Conservation (phyloP, 441 rosid genomes). For the Bocquillonia castaneifolia region DNA sequence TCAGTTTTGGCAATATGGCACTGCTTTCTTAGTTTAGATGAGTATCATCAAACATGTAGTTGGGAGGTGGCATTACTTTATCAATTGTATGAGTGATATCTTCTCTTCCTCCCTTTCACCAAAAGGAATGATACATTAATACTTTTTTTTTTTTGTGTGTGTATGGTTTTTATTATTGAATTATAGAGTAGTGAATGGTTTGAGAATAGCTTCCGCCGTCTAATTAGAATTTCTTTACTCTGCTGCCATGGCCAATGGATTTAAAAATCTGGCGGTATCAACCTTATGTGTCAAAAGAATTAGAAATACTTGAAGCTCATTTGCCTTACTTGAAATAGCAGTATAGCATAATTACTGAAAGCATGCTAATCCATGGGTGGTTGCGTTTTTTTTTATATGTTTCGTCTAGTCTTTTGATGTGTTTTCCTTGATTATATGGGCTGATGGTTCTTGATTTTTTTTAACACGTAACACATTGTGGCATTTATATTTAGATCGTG, state of each 20-base stretch:
- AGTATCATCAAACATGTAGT: neutral
- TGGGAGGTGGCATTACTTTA: too few relatives aligned
- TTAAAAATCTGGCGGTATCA: neutral
- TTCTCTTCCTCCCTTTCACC: neutral
- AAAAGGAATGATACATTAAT: neutral
- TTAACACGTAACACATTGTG: neutral
- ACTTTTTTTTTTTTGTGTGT: neutral
- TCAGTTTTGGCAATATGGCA: neutral
- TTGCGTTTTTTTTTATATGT: neutral
- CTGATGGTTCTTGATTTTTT: conserved; percentile 13
- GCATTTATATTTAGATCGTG: conserved; percentile 45
- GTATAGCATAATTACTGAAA: neutral
- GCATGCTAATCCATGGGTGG: neutral
- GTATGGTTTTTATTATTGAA: neutral
- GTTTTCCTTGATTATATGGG: conserved; percentile 1
- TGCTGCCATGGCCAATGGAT: neutral
- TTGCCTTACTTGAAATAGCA: neutral
- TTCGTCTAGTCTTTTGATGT: conserved; percentile 3
- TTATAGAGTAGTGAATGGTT: neutral
- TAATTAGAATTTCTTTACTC: neutral
- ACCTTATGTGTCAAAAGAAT: neutral
- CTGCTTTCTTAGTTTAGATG: neutral
- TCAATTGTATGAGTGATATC: neutral
- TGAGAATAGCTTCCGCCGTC: neutral
- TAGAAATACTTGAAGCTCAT: neutral